Evolutionary conservation across 2,329 filamentous ascomycete species (phyloP).

Genomic region (Botrytis hyacinthi): DNA sequence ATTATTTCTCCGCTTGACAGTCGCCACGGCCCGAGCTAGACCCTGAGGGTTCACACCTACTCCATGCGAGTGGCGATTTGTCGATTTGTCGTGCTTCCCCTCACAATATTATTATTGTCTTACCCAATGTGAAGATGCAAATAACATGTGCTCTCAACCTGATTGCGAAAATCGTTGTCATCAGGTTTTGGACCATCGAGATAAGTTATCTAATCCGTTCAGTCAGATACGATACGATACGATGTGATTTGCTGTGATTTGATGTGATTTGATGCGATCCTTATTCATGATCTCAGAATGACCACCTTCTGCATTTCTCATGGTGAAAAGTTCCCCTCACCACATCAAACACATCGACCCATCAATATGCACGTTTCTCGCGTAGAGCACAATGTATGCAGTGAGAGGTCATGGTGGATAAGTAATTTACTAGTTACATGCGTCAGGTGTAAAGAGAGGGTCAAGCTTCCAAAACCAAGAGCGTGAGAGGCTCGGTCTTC

Average conservation of each 20-base stretch:
- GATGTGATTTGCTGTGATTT: no score
- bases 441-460: slow-evolving; percentile 4
- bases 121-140: background rate
- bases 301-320: background rate
- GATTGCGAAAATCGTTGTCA: background rate
- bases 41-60: background rate
- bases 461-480: background rate
- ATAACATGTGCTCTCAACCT: background rate
- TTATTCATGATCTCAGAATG: background rate
- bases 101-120: background rate
- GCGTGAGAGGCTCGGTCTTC: background rate
- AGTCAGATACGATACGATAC: background rate
- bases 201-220: background rate
- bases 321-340: slow-evolving; percentile 5
- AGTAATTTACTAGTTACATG: slow-evolving; percentile 1
- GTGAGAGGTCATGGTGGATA: slow-evolving; percentile 5
- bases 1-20: slow-evolving; percentile 11
- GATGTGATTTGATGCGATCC: background rate
- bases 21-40: slow-evolving; percentile 3
- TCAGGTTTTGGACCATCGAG: background rate
- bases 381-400: slow-evolving; percentile 1
- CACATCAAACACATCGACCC: background rate
- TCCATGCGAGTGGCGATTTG: background rate
- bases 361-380: slow-evolving; percentile 3
- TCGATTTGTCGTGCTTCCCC: background rate